Percentiles rank a stretch among this genome's conserved stretches.
Evolutionary conservation across 139 green algal species (phyloP).

Genomic region (Picochlorum sp.): DNA sequence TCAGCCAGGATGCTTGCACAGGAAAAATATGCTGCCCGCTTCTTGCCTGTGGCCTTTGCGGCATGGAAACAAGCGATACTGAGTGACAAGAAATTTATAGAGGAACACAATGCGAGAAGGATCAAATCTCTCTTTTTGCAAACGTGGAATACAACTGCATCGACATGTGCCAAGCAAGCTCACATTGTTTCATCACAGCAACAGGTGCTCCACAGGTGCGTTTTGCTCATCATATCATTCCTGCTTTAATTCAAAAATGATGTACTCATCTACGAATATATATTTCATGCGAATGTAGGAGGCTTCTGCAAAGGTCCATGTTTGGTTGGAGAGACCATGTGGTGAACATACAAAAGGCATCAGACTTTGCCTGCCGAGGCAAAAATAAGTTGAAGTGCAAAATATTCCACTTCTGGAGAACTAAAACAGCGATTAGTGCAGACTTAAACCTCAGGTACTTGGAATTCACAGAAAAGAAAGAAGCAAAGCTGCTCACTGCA

Average conservation of each 20-base stretch:
- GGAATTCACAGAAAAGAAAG: not conserved
- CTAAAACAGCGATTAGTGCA: not conserved
- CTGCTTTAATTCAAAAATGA: too few relatives aligned
- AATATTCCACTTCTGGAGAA: not conserved
- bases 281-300: too few relatives aligned
- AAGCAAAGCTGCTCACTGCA: not conserved
- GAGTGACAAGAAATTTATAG: too few relatives aligned
- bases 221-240: too few relatives aligned
- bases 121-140: too few relatives aligned
- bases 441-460: not conserved
- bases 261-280: too few relatives aligned
- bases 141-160: too few relatives aligned
- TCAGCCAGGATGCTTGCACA: not conserved
- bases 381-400: not conserved
- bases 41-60: not conserved
- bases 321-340: not conserved
- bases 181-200: too few relatives aligned
- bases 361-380: not conserved
- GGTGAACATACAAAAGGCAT: not conserved
- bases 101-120: too few relatives aligned
- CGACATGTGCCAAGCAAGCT: too few relatives aligned
- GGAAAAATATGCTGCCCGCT: not conserved
- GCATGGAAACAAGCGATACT: not conserved
- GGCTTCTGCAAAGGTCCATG: too few relatives aligned
- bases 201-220: too few relatives aligned